Percentiles rank a stretch among this genome's conserved stretches.
Conservation (phyloP, 805 yeast genomes). For the Huiozyma naganishii region DNA sequence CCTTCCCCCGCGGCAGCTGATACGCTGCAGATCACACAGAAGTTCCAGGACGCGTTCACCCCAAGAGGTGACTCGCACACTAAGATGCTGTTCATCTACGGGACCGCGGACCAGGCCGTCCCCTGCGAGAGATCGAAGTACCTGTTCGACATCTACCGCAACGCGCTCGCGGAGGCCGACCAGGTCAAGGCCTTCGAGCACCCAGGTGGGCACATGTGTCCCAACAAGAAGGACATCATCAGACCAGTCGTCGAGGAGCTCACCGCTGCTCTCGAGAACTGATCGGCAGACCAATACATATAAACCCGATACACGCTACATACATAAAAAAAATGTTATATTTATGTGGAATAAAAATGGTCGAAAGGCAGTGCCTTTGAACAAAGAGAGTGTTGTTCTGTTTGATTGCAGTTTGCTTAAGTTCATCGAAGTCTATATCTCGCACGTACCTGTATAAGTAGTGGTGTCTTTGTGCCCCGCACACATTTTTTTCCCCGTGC, state of each 20-base stretch:
- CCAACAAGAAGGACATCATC: conserved; percentile 59
- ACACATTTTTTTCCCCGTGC: too few species aligned
- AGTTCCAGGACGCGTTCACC: conserved; percentile 26
- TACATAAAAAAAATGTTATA: too few species aligned
- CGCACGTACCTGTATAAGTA: too few species aligned
- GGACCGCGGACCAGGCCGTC: conserved; percentile 81
- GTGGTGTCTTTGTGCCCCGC: too few species aligned
- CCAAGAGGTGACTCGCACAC: conserved; percentile 26
- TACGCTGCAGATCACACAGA: conserved; percentile 29
- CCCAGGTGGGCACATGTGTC: conserved; percentile 97
- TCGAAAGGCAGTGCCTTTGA: too few species aligned
- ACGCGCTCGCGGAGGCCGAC: conserved; percentile 11
- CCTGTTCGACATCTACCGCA: conserved; percentile 40
- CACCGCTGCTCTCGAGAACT: conserved; percentile 7
- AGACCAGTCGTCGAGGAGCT: conserved; percentile 34
- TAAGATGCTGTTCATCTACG: conserved; percentile 64
- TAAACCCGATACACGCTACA: too few species aligned
- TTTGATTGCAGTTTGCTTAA: too few species aligned
- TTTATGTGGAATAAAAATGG: too few species aligned
- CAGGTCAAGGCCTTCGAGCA: conserved; percentile 49
- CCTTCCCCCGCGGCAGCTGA: conserved; percentile 27
- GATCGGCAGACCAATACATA: too few species aligned
- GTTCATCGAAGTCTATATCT: too few species aligned
- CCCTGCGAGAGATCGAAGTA: conserved; percentile 57
- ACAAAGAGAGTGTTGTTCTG: too few species aligned